These are phyloP conservation scores for Solanum habrochaites DNA, from an alignment of 257 asterid species.

Conservation along the genomic window DNA sequence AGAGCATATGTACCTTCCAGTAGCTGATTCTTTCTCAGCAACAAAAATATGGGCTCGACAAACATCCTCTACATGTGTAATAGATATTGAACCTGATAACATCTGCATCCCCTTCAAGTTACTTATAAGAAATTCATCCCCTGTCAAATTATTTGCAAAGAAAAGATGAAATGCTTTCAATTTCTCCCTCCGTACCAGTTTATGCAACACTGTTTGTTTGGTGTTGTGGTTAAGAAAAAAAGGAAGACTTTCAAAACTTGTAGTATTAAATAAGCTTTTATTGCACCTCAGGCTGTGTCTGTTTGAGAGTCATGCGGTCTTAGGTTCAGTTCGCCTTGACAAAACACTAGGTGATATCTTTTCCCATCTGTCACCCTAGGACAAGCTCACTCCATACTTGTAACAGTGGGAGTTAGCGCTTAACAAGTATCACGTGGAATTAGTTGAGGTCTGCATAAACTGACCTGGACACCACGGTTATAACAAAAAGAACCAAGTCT, in stretches of 20 bases:
- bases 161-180: background rate
- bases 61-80: constrained; percentile 13
- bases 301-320: background rate
- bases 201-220: background rate
- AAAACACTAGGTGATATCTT: background rate
- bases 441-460: background rate
- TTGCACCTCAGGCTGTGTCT: background rate
- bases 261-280: background rate
- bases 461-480: background rate
- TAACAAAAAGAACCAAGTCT: background rate
- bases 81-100: constrained; percentile 12
- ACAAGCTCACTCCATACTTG: background rate
- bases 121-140: constrained; percentile 7
- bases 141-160: background rate
- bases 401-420: background rate
- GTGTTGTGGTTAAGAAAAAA: background rate
- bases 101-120: constrained; percentile 14
- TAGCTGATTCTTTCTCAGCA: constrained; percentile 17
- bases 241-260: background rate
- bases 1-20: constrained; percentile 12
- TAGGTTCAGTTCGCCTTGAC: background rate
- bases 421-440: background rate
- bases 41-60: constrained; percentile 15
- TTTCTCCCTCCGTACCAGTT: background rate
- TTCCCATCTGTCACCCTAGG: background rate